Conservation (phyloP, 495 filamentous ascomycete species). For the Mycothermus thermophilus region DNA sequence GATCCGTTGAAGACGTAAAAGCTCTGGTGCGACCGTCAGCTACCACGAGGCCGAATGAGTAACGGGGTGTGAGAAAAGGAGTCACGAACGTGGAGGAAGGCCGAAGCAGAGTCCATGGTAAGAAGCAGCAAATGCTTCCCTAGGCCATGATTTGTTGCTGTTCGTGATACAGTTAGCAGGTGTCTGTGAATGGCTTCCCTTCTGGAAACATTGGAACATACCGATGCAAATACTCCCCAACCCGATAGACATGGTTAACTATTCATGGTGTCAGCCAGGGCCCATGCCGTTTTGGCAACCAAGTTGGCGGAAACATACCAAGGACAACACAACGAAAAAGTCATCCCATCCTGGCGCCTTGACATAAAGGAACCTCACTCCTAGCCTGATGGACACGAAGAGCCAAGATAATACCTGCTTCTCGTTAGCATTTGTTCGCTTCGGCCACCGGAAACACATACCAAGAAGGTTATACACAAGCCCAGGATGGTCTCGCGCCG, state of each 20-base stretch:
- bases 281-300: background rate
- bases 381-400: slow-evolving; percentile 18
- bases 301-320: slow-evolving; percentile 12
- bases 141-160: slow-evolving; percentile 11
- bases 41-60: too few species aligned
- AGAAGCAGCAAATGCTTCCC: slow-evolving; percentile 15
- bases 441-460: slow-evolving; percentile 4
- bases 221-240: slow-evolving; percentile 13
- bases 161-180: background rate
- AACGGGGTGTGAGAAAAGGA: background rate
- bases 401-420: slow-evolving; percentile 12
- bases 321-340: slow-evolving; percentile 18
- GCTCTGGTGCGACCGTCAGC: slow-evolving; percentile 3
- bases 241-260: slow-evolving; percentile 1
- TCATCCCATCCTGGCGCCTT: slow-evolving; percentile 22
- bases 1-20: slow-evolving; percentile 21
- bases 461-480: slow-evolving; percentile 14
- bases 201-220: background rate
- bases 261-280: background rate
- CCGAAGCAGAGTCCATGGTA: slow-evolving; percentile 5
- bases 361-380: slow-evolving; percentile 13
- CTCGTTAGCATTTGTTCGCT: background rate
- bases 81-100: slow-evolving; percentile 5
- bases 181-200: background rate
- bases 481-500: slow-evolving; percentile 14